Conservation (phyloP, 1,139 yeast genomes). For the Pichia sp. region DNA sequence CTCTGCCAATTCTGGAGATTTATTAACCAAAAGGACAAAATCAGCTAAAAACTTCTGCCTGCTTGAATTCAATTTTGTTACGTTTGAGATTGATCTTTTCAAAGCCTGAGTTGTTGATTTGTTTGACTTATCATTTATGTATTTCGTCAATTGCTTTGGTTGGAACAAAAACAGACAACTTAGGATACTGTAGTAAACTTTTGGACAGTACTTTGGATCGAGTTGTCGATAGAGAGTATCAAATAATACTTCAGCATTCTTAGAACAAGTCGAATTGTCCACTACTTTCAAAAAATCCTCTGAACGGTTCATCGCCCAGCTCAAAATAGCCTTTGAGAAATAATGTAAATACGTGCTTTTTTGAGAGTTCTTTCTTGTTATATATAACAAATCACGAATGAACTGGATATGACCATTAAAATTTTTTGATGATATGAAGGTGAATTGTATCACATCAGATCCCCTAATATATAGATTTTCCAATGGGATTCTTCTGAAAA, state of each 20-base stretch:
- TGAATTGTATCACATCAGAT: conserved; percentile 48
- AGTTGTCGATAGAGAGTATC: conserved; percentile 24
- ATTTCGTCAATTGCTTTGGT: conserved; percentile 27
- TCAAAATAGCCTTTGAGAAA: conserved; percentile 45
- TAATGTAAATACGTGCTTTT: conserved; percentile 50
- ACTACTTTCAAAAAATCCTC: conserved; percentile 35
- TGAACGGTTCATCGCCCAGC: conserved; percentile 58
- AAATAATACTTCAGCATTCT: conserved; percentile 25
- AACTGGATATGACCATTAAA: conserved; percentile 39
- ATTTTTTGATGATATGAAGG: conserved; percentile 42
- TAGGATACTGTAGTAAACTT: conserved; percentile 23
- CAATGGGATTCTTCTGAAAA: conserved; percentile 33
- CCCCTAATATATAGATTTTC: conserved; percentile 46
- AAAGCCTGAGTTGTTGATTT: conserved; percentile 24
- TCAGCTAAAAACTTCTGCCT: conserved; percentile 28
- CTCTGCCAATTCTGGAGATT: conserved; percentile 27
- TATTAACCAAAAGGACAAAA: conserved; percentile 21
- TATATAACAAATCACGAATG: conserved; percentile 38
- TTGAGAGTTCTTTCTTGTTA: conserved; percentile 50
- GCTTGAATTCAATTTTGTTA: conserved; percentile 14
- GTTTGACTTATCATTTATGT: conserved; percentile 19
- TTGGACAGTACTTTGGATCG: conserved; percentile 25
- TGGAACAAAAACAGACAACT: conserved; percentile 25
- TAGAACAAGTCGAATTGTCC: conserved; percentile 9
- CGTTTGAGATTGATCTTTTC: conserved; percentile 25